These are phyloP conservation scores for Yamadazyma buinensis DNA, from an alignment of 1,139 yeast genomes.

Conservation along the genomic window DNA sequence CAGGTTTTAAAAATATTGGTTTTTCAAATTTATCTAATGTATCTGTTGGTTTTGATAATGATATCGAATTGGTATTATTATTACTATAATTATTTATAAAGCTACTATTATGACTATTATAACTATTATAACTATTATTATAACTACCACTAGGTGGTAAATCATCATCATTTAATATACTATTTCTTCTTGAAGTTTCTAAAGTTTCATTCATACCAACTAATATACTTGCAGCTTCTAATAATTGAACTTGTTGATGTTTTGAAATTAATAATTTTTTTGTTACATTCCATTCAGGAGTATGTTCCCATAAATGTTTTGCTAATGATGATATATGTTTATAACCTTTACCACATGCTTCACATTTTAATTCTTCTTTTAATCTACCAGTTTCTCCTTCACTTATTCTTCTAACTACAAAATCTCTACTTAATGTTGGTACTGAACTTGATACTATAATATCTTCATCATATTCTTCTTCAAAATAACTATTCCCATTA, in stretches of 20 bases:
- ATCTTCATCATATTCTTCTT: too few relatives aligned
- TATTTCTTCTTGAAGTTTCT: constrained; percentile 12
- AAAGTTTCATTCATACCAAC: constrained; percentile 68
- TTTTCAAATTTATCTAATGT: too few relatives aligned
- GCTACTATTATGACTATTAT: not conserved
- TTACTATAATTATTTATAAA: constrained; percentile 13
- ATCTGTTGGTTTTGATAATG: too few relatives aligned
- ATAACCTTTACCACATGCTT: constrained; percentile 87
- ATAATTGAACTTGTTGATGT: constrained; percentile 84
- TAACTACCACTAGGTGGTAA: constrained; percentile 6
- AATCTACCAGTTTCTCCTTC: constrained; percentile 85
- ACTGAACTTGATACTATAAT: not conserved
- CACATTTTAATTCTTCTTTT: constrained; percentile 80
- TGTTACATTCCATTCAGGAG: constrained; percentile 90
- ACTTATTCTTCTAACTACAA: constrained; percentile 76
- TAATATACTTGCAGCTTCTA: constrained; percentile 84
- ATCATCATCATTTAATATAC: constrained; percentile 14
- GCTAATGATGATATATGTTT: constrained; percentile 80
- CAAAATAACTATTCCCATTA: too few relatives aligned
- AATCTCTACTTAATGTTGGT: constrained; percentile 55
- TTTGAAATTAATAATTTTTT: constrained; percentile 77
- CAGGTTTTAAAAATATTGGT: too few relatives aligned
- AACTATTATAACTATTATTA: constrained; percentile 13
- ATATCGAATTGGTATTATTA: too few relatives aligned
- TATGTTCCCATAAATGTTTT: constrained; percentile 74